Evolutionary conservation across 345 rosid genomes (phyloP), one percentile per base, ranked within the genome.

Genomic region (Kernera saxatilis): DNA sequence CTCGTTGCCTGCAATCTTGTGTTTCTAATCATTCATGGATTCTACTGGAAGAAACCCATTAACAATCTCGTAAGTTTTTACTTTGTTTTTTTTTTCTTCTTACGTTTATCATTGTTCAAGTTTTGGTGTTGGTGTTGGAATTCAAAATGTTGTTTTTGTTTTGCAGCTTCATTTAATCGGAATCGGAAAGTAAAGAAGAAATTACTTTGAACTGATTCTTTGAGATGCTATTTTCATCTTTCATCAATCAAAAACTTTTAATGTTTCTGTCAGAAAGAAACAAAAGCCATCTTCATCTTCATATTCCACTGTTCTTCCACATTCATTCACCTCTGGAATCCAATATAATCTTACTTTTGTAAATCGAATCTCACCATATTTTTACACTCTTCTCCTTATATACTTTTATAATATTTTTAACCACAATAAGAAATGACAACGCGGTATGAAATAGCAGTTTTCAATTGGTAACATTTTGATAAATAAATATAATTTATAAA

Each of bases 1-100:
- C 81, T 92, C 46, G 76, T 79, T 4, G 92, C 96, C 11, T 83
- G 90, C 81, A 90, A 90, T 64, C 55, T 92, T 69, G 60, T 87
- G 14, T 90, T 91, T 1, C 52, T 92, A 41, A 27, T 89, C 69
- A 62, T 92, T 45, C 88, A 82, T 50, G 98, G 98, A 21, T 90
- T 92, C 77, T 92, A 90, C 57, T 90, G 91, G 98, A 81, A 65
- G 77, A 71, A 64, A 46, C 88, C 96, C 4, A 49, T 65, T 53
- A 92, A 92, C 69, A 90, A 92, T 82, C 68, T 90, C 52, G 98
- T 89, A 81, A 54, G 82, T 67, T 58, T 27, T 19, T 29, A n/a
- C 23, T 33, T 14, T 35, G 12, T 32, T 7, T 49, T 5, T 5
- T 48, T 19, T 13, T 13, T 2, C 2, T 1, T 44, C n/a, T n/a